Evolutionary conservation across 1,139 yeast genomes (phyloP), one percentile per base, ranked within the genome.

Genomic region (Magnusiomyces magnusii): DNA sequence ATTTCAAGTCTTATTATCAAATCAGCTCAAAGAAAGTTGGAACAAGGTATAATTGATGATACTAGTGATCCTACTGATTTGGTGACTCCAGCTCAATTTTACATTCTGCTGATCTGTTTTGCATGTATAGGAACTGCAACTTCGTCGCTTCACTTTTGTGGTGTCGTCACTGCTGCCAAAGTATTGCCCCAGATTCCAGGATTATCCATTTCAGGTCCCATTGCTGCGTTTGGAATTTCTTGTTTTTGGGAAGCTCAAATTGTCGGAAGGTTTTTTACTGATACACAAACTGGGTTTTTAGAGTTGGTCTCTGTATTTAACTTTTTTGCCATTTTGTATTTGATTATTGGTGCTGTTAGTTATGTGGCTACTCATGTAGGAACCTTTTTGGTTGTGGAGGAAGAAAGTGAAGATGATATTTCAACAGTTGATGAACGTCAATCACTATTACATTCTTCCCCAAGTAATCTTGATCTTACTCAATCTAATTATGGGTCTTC

Each of bases 171-270:
- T 1, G 89, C 97, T 73, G 95, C 97, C 1, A 84, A 86, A 65
- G 80, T 90, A 28, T 87, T 83, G 67, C 95, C 96, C 0, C 76
- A 82, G 44, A 78, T 78, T 54, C 87, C 88, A 62, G 87, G 96
- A 1, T 74, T 92, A 62, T 87, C 96, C 49, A 90, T 93, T 53
- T 86, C 96, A 54, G 79, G 88, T 47, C 98, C 98, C 0, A 92
- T 93, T 2, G 83, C 95, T 0, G 86, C 87, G 63, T 91, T 87
- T 71, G 98, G 98, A 0, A 70, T 90, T 34, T 86, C 95, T 10
- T 83, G 96, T 2, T 75, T 87, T 58, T 72, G 87, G 60, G 82
- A 69, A 60, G 66, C 78, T 15, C 76, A 73, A 63, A 61, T 71
- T 34, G 50, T 71, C 66, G 62, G 69, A 66, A 54, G 55, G 23